Percentiles rank a stretch among this genome's conserved stretches.
phyloP scores from a whole-genome alignment of 768 basidiomycete genomes.

The Pulveroboletus sp. region DNA sequence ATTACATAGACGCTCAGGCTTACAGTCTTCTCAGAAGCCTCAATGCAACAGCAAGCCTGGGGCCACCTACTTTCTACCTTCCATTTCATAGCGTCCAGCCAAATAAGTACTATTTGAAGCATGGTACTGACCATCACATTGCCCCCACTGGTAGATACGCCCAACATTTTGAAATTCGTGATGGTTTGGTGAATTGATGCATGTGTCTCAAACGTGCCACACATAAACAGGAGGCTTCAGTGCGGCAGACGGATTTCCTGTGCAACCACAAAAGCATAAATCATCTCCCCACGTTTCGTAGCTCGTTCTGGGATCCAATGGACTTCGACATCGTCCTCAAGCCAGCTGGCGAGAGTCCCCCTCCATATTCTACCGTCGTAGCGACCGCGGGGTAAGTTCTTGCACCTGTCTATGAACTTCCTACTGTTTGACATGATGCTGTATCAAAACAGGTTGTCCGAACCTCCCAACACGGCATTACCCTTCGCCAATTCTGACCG shows the following conservation, averaged over 20 bases:
- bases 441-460: not conserved
- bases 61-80: not conserved
- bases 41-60: not conserved
- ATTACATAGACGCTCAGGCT: not conserved
- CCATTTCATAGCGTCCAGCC: not conserved
- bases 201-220: not conserved
- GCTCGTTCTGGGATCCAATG: not conserved
- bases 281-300: not conserved
- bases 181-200: not conserved
- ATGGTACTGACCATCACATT: constrained; percentile 1
- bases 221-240: constrained; percentile 5
- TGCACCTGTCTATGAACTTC: not conserved
- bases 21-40: not conserved
- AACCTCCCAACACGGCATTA: not conserved
- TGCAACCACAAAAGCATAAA: not conserved
- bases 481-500: constrained; percentile 11
- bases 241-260: not conserved
- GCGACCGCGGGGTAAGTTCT: constrained; percentile 2
- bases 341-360: constrained; percentile 11
- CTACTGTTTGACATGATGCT: not conserved
- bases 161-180: not conserved
- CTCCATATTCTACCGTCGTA: constrained; percentile 15
- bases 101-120: not conserved
- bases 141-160: constrained; percentile 5
- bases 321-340: not conserved